Evolutionary conservation across 495 filamentous ascomycete genomes (phyloP).

Genomic region (Tirmania nivea): DNA sequence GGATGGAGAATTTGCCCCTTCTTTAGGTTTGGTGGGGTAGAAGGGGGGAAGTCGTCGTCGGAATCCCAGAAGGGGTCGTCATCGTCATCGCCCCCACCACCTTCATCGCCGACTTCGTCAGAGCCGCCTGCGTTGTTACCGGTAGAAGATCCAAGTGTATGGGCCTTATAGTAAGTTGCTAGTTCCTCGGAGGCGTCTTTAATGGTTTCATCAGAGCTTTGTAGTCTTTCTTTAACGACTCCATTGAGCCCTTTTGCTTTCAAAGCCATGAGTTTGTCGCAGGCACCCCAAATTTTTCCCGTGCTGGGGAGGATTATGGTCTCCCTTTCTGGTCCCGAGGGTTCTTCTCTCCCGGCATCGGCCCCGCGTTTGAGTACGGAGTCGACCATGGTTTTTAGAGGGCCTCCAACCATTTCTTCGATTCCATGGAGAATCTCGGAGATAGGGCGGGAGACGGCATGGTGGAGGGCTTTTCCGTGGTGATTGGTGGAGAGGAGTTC

Average conservation of each 20-base stretch:
- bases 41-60: neutral
- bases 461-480: conserved; percentile 6
- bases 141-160: too few relatives aligned
- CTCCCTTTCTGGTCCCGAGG: neutral
- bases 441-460: conserved; percentile 1
- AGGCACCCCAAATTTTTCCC: conserved; percentile 24
- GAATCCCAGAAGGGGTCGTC: neutral
- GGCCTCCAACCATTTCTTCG: conserved; percentile 6
- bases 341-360: neutral
- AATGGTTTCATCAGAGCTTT: conserved; percentile 33
- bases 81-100: neutral
- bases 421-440: conserved; percentile 11
- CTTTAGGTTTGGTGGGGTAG: neutral
- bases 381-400: too few relatives aligned
- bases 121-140: neutral
- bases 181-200: conserved; percentile 44
- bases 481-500: conserved; percentile 1
- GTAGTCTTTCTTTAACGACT: conserved; percentile 25
- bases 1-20: neutral
- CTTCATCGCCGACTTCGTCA: neutral
- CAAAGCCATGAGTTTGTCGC: conserved; percentile 34
- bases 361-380: neutral
- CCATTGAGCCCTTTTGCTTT: conserved; percentile 30
- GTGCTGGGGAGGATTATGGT: conserved; percentile 7
- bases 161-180: conserved; percentile 25